These are phyloP conservation scores for Kwoniella europaea DNA, from an alignment of 768 basidiomycete genomes.

Conservation along the genomic window DNA sequence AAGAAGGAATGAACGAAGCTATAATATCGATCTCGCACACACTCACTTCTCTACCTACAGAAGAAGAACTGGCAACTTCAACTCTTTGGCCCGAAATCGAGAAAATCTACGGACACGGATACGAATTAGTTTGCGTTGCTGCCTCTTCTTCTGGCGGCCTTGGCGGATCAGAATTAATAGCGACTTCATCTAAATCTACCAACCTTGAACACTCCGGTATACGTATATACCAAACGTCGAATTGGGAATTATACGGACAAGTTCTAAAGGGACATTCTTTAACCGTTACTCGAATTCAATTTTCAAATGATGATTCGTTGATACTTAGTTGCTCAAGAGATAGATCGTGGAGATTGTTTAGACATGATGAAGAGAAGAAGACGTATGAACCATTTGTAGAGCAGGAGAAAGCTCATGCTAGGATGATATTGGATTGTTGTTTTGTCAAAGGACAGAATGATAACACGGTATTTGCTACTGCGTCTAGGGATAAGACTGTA, in stretches of 20 bases:
- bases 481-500: conserved; percentile 92
- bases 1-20: conserved; percentile 41
- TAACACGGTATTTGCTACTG: conserved; percentile 79
- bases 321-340: conserved; percentile 89
- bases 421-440: conserved; percentile 95
- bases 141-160: conserved; percentile 67
- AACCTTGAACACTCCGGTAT: conserved; percentile 86
- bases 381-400: conserved; percentile 70
- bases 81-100: conserved; percentile 97
- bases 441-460: conserved; percentile 69
- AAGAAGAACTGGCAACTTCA: conserved; percentile 81
- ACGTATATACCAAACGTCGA: conserved; percentile 74
- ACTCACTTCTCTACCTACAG: conserved; percentile 66
- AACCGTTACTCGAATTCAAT: conserved; percentile 87
- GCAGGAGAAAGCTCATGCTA: conserved; percentile 77
- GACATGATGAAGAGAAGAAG: conserved; percentile 58
- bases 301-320: conserved; percentile 80
- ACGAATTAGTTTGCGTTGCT: conserved; percentile 86
- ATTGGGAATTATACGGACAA: conserved; percentile 72
- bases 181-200: conserved; percentile 89
- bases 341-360: conserved; percentile 85
- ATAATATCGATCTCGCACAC: conserved; percentile 55
- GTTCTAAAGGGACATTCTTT: conserved; percentile 82
- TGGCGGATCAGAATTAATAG: conserved; percentile 64
- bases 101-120: conserved; percentile 97